Evolutionary conservation across 345 rosid species (phyloP).

Genomic region (Salix koriyanagi): DNA sequence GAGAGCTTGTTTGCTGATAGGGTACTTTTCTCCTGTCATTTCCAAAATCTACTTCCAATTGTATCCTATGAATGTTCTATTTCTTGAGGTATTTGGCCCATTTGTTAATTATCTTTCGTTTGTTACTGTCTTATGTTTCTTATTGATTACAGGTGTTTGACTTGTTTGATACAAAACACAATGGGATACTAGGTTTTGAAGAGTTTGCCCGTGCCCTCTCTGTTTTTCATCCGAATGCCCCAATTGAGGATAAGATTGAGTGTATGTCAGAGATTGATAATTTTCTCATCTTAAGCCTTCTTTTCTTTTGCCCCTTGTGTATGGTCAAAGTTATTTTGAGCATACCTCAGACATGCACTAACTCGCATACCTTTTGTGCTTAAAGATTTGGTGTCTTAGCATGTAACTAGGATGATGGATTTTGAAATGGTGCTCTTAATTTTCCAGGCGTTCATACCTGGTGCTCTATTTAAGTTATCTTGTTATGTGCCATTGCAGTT

Average conservation of each 20-base stretch:
- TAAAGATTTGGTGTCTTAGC: background rate
- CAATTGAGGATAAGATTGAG: conserved; percentile 87
- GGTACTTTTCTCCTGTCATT: conserved; percentile 37
- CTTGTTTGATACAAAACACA: conserved; percentile 93
- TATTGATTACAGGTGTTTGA: conserved; percentile 72
- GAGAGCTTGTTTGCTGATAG: conserved; percentile 98
- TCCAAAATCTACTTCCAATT: background rate
- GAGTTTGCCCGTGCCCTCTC: conserved; percentile 99
- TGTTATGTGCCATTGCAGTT: conserved; percentile 47
- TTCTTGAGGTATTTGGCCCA: background rate
- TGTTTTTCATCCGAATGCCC: conserved; percentile 95
- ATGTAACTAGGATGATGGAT: background rate
- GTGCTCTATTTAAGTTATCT: conserved; percentile 3
- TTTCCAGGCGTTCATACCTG: background rate
- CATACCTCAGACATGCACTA: background rate
- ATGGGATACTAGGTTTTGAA: conserved; percentile 94
- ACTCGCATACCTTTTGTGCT: background rate
- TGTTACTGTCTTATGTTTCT: background rate
- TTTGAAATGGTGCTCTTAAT: background rate
- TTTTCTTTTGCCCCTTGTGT: background rate
- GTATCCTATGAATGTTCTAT: background rate
- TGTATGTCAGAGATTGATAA: conserved; percentile 39
- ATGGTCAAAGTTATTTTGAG: background rate
- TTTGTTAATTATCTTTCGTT: background rate
- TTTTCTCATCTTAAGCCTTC: background rate